Conservation (phyloP, 768 basidiomycete genomes). For the Auricularia cornea region DNA sequence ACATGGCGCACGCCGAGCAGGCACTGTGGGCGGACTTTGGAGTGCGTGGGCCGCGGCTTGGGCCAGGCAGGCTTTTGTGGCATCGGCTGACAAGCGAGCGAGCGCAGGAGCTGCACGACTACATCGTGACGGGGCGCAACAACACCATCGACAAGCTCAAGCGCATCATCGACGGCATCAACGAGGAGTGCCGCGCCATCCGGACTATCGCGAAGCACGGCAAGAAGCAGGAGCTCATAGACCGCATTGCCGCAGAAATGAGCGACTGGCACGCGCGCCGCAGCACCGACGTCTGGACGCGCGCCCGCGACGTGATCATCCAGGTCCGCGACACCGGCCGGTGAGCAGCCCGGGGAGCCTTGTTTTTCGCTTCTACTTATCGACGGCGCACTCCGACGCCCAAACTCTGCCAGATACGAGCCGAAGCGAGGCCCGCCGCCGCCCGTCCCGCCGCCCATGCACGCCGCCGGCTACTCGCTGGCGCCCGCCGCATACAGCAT, state of each 20-base stretch:
- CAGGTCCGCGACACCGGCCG: conserved; percentile 57
- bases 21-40: conserved; percentile 63
- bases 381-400: no score
- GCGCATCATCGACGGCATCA: conserved; percentile 67
- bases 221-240: conserved; percentile 82
- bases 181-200: conserved; percentile 64
- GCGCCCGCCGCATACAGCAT: neutral
- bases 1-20: conserved; percentile 51
- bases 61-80: no score
- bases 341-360: no score
- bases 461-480: neutral
- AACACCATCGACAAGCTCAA: conserved; percentile 85
- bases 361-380: no score
- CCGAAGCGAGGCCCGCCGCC: neutral
- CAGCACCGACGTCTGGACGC: conserved; percentile 57
- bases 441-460: neutral
- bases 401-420: neutral
- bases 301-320: conserved; percentile 55
- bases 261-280: conserved; percentile 51
- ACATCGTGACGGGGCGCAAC: conserved; percentile 37
- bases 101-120: conserved; percentile 59
- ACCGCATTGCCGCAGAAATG: conserved; percentile 54
- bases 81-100: no score
- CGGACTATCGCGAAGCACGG: conserved; percentile 55
- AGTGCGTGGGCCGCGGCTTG: no score